Evolutionary conservation across 345 rosid species (phyloP).

Genomic region (Trapa incisa): DNA sequence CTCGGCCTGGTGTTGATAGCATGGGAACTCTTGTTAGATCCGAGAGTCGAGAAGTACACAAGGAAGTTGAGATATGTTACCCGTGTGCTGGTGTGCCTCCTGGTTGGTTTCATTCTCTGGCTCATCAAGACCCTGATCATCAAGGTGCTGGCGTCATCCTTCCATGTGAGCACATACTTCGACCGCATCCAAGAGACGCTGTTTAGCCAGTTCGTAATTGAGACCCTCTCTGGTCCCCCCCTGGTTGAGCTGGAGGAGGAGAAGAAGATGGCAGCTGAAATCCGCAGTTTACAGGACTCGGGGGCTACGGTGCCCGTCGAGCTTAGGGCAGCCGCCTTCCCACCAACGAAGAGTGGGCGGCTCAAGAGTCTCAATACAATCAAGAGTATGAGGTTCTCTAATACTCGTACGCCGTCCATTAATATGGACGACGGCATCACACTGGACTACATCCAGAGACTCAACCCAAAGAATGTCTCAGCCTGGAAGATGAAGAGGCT

Average conservation of each 20-base stretch:
- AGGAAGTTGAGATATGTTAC: conserved; percentile 40
- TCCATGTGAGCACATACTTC: conserved; percentile 85
- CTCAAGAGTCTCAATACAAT: conserved; percentile 16
- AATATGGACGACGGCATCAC: conserved; percentile 30
- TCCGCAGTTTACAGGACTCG: conserved; percentile 39
- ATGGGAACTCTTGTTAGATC: conserved; percentile 61
- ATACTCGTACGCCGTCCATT: conserved; percentile 10
- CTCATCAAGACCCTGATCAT: conserved; percentile 73
- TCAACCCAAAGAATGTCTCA: conserved; percentile 62
- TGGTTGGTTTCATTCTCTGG: conserved; percentile 60
- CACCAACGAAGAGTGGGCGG: conserved; percentile 13
- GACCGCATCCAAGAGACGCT: conserved; percentile 79
- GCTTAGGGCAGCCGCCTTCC: conserved; percentile 36
- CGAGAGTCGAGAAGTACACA: conserved; percentile 29
- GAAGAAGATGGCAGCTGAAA: conserved; percentile 35
- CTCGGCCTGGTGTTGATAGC: conserved; percentile 55
- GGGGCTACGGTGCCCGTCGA: conserved; percentile 54
- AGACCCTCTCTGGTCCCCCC: conserved; percentile 71
- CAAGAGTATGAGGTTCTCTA: conserved; percentile 23
- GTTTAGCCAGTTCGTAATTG: conserved; percentile 77
- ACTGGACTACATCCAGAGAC: conserved; percentile 52
- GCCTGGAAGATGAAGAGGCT: conserved; percentile 99
- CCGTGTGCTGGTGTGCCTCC: conserved; percentile 49
- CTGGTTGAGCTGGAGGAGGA: conserved; percentile 46
- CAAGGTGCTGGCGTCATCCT: conserved; percentile 73